phyloP scores from a whole-genome alignment of 164 flowering plant genomes.

The Magnolia officinalis region DNA sequence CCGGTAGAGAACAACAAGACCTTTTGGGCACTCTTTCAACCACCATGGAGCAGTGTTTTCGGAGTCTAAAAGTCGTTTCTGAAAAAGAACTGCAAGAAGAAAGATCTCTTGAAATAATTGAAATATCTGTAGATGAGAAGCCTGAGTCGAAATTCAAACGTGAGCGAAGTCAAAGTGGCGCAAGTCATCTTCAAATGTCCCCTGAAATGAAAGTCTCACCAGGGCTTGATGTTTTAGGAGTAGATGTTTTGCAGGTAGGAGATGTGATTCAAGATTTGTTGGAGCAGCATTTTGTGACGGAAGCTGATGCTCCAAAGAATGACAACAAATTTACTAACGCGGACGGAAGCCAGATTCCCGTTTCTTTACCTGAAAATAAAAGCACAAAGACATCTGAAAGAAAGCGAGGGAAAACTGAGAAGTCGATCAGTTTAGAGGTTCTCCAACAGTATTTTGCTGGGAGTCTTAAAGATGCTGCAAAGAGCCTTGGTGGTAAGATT shows the following conservation, averaged over 20 bases:
- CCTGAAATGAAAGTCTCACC: conserved; percentile 19
- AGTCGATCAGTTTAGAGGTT: conserved; percentile 87
- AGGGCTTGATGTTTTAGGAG: conserved; percentile 23
- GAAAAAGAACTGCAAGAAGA: conserved; percentile 48
- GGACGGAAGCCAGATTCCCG: conserved; percentile 19
- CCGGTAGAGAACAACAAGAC: conserved; percentile 41
- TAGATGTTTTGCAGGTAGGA: conserved; percentile 10
- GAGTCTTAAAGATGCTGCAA: conserved; percentile 98
- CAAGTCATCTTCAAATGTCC: conserved; percentile 2
- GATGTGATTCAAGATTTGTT: conserved; percentile 16
- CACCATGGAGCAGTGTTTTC: conserved; percentile 67
- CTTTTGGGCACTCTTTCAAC: conserved; percentile 56
- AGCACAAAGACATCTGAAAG: conserved; percentile 43
- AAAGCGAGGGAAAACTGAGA: conserved; percentile 84
- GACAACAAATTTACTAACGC: conserved; percentile 15
- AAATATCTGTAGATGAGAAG: conserved; percentile 33
- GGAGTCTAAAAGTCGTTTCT: conserved; percentile 63
- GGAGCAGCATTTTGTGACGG: conserved; percentile 22
- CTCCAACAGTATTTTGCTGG: conserved; percentile 93
- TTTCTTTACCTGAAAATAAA: conserved; percentile 28
- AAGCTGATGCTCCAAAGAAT: conserved; percentile 21
- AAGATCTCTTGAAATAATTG: conserved; percentile 48
- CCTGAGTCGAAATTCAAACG: conserved; percentile 26
- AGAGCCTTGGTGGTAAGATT: conserved; percentile 85
- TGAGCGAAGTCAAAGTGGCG: background rate